Evolutionary conservation across 106 monocot species (phyloP), one percentile per base, ranked within the genome.

Genomic region (Allium sativum): DNA sequence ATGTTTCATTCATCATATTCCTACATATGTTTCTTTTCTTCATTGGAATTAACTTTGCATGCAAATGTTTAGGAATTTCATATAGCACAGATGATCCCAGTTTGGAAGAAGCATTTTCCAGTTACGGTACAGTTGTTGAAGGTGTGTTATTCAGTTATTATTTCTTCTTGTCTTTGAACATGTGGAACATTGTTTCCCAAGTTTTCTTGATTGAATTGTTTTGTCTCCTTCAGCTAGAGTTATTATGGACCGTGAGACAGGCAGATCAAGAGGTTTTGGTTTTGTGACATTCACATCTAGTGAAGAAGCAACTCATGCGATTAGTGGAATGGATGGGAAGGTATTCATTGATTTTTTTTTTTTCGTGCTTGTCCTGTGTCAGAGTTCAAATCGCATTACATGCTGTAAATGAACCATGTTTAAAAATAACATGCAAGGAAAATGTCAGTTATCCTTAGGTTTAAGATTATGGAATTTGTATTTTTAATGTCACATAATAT

Each of bases 201-300:
- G 22, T 13, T 7, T 22, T 21, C 21, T 42, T 59, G 46, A 15
- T 20, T 61, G 42, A 20, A 17, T 3, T 47, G 11, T 72, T 9
- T 64, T 47, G 21, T 40, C 8, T 50, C 31, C 31, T 72, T 47
- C 74, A 87, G 87, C 83, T 62, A 77, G 83, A 59, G 58, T 88
- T 18, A 83, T 88, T 48, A 12, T 78, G 14, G 83, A 88, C 52
- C 64, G 88, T 15, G 88, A 88, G 48, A 67, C 96, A 8, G 95
- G 95, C 44, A 86, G 84, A 64, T 95, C 95, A 0, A 95, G 87
- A 62, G 95, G 95, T 10, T 96, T 90, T 76, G 90, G 96, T 19
- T 96, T 96, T 80, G 76, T 96, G 42, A 90, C 80, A 56, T 96
- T 73, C 52, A 73, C 87, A 17, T 84, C 84, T 13, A 63, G 56